Evolutionary conservation across 805 yeast species (phyloP).

Genomic region (Cyberlindnera xishuangbannaensis): DNA sequence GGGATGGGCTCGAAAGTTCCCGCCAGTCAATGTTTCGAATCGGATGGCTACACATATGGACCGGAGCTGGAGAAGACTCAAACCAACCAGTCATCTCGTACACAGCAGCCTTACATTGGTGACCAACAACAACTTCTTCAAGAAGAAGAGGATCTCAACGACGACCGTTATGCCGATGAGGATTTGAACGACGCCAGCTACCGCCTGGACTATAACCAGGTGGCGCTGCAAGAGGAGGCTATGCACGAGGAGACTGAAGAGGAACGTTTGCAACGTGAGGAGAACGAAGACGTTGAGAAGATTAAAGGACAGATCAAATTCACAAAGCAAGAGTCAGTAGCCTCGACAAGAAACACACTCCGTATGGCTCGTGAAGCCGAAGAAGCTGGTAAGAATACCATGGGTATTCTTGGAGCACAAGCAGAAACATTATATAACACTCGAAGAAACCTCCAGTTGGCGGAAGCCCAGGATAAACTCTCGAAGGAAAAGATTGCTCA

Average conservation of each 20-base stretch:
- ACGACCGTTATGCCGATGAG: constrained; percentile 22
- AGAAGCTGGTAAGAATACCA: constrained; percentile 68
- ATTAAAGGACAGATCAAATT: constrained; percentile 78
- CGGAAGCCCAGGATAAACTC: constrained; percentile 73
- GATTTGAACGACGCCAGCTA: constrained; percentile 25
- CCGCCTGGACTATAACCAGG: constrained; percentile 23
- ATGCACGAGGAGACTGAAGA: constrained; percentile 22
- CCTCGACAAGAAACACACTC: constrained; percentile 79
- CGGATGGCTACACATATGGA: too few species aligned
- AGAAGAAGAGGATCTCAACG: constrained; percentile 13
- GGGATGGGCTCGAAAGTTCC: constrained; percentile 6
- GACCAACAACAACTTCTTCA: constrained; percentile 7
- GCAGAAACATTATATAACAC: constrained; percentile 77
- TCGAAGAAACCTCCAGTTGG: constrained; percentile 69
- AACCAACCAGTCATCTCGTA: constrained; percentile 6
- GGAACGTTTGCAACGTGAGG: constrained; percentile 39
- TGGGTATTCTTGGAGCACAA: constrained; percentile 93
- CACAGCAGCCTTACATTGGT: constrained; percentile 5
- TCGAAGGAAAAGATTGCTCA: constrained; percentile 82
- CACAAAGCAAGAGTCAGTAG: constrained; percentile 80
- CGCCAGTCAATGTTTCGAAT: too few species aligned
- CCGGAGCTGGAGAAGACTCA: constrained; percentile 7
- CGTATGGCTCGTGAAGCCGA: constrained; percentile 68
- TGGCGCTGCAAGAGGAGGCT: constrained; percentile 28
- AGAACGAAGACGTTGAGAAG: constrained; percentile 86